A percentile compares a stretch with the other conserved stretches of the same genome.
phyloP scores from a whole-genome alignment of 352 stramenopile species.

The Thraustochytrium striatum region DNA sequence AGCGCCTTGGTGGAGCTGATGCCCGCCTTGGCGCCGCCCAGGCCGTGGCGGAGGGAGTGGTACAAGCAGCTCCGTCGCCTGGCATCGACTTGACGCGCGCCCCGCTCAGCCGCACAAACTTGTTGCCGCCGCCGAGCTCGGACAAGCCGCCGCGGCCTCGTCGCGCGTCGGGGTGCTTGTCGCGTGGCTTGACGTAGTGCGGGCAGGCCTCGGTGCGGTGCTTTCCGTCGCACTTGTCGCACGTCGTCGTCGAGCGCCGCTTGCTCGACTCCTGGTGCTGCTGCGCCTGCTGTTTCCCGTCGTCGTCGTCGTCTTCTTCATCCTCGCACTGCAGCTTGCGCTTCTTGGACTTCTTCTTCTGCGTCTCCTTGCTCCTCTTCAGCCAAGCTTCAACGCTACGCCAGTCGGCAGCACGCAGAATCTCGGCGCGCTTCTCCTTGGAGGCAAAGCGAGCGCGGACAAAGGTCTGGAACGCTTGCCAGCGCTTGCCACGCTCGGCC shows the following conservation, averaged over 20 bases:
- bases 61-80: conserved; percentile 55
- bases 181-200: conserved; percentile 51
- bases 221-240: conserved; percentile 54
- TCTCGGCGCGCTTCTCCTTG: neutral
- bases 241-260: neutral
- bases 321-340: neutral
- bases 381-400: neutral
- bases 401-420: neutral
- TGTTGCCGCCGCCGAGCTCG: conserved; percentile 38
- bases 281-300: neutral
- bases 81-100: conserved; percentile 50
- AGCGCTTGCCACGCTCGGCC: neutral
- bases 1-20: conserved; percentile 33
- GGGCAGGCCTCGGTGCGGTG: conserved; percentile 51
- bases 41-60: conserved; percentile 52
- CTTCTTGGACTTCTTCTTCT: neutral
- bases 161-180: conserved; percentile 54
- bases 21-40: conserved; percentile 18
- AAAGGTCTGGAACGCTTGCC: neutral
- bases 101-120: neutral
- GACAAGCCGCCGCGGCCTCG: conserved; percentile 6
- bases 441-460: neutral
- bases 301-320: neutral
- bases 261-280: neutral
- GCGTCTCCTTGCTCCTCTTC: neutral